Evolutionary conservation across 306 rosid species (phyloP).

Genomic region (Quercus gilva): DNA sequence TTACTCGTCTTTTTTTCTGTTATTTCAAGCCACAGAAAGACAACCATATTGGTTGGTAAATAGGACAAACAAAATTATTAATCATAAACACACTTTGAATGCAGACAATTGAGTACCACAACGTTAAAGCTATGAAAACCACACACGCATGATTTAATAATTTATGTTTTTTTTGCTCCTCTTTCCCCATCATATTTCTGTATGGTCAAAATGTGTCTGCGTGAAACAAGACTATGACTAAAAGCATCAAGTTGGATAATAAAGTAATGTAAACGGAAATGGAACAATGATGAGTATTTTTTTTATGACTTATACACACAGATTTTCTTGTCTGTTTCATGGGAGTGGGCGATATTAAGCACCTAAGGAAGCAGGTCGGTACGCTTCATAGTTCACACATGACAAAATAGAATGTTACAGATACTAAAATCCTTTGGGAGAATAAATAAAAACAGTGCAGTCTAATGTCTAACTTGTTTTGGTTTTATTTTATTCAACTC

Average conservation of each 20-base stretch:
- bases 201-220: constrained; percentile 6
- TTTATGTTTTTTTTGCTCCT: too few relatives aligned
- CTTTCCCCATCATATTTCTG: neutral
- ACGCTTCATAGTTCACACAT: neutral
- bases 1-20: too few relatives aligned
- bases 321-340: neutral
- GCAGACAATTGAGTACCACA: too few relatives aligned
- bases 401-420: neutral
- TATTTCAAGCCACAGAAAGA: neutral
- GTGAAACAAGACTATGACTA: neutral
- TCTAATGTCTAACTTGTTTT: neutral
- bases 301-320: neutral
- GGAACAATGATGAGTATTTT: neutral
- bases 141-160: too few relatives aligned
- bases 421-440: too few relatives aligned
- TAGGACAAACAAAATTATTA: neutral
- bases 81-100: too few relatives aligned
- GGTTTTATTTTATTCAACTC: neutral
- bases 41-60: neutral
- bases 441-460: too few relatives aligned
- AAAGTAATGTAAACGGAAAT: neutral
- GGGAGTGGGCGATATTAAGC: too few relatives aligned
- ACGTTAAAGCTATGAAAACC: too few relatives aligned
- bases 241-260: neutral
- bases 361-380: too few relatives aligned